Base-by-base conservation (phyloP, 345 rosid genomes). In the Erodium maritimum region DNA sequence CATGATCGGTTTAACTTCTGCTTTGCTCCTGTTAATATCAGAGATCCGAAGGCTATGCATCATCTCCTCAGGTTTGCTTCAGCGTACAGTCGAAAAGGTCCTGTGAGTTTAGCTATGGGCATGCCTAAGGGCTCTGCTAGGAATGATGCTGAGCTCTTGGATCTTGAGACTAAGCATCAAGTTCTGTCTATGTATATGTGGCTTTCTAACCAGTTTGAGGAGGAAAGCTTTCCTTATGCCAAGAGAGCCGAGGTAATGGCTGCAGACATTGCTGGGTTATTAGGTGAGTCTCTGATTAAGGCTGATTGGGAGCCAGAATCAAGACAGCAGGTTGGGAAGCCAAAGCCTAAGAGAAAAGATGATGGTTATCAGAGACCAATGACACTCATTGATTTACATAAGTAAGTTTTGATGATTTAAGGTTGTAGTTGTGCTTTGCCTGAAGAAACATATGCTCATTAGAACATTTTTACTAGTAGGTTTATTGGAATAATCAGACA, bases 1-100 rank as follows among this genome's bases (percentile, higher is more conserved):
- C 85, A 84, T 75, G 95, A 91, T 60, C 82, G 98, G 33, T 91
- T 88, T 68, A 86, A 91, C 82, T 91, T 91, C 73, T 88, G 90
- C 67, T 91, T 91, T 65, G 96, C 98, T 19, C 98, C 98, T 5
- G 93, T 88, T 51, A 91, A 88, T 74, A 29, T 88, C 22, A 79
- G 96, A 75, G 90, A 91, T 69, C 96, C 98, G 23, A 86, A 81
- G 71, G 88, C 95, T 3, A 86, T 88, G 98, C 76, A 86, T 64
- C 88, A 91, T 76, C 83, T 91, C 18, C 73, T 73, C 46, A 70
- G 85, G 59, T 88, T 91, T 65, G 96, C 96, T 56, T 77, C 87
- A 21, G 62, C 77, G 18, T 91, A 75, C 61, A 77, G 93, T 68
- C 82, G 70, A 59, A 86, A 81, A 56, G 69, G 70, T 59, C 90